Base-by-base conservation (phyloP, 176 grass and related monocot species). In the Cymbopogon citratus region DNA sequence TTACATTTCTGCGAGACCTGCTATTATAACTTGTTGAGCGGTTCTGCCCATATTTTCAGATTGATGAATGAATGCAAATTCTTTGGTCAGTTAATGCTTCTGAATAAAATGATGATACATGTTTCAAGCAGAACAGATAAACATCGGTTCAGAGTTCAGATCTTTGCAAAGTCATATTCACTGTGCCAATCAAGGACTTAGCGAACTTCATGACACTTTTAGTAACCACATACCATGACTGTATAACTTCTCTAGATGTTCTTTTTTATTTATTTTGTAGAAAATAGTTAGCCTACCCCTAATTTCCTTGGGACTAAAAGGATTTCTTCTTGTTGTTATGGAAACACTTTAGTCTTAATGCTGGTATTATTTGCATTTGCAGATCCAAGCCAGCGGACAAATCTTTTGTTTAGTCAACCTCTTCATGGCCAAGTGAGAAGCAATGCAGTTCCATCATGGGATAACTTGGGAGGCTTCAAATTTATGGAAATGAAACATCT, bases 381-480 rank as follows among this genome's bases (percentile, higher is more conserved):
- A 92, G 89, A 90, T 90, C 56, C 91, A 65, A 86, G 71, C 60
- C 85, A 80, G 56, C 66, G 78, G 19, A 82, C 88, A 81, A 91
- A 87, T 83, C 71, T 88, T 78, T 81, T 87, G 52, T 90, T 90
- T 85, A 87, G 79, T 45, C 88, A 85, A 66, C 63, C 85, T 54
- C 78, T 82, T 24, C 89, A 82, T 73, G 77, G 61, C 73, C 83
- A 84, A 60, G 71, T 68, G 86, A 89, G 80, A 48, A 74, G 68
- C 38, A 81, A 34, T 13, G 12, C 31, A 80, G 66, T 57, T 69
- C 43, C 89, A 73, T 60, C 81, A 24, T 83, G 73, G 81, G 89
- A 87, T 71, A 59, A 44, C 6, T 62, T 38, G 46, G 87, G 52
- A 73, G 87, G 81, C 71, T 81, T 86, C 70, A 89, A 80, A 65